A percentile compares a stretch with the other conserved stretches of the same genome.
Conservation (phyloP, 805 yeast genomes). For the Metschnikowia continentalis region DNA sequence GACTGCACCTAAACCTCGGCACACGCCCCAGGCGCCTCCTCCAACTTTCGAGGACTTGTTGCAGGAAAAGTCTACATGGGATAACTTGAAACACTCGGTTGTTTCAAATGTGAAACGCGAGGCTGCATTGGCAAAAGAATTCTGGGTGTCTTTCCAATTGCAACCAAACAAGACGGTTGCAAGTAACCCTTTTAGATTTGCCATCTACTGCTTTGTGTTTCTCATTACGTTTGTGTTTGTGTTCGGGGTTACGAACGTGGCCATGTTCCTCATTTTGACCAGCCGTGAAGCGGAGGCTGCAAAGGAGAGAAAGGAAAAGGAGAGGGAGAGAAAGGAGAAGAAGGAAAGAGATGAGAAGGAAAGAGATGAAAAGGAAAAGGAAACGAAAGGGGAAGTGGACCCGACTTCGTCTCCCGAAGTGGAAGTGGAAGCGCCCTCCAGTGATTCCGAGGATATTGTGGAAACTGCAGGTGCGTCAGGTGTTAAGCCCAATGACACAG, state of each 20-base stretch:
- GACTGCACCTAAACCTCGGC: conserved; percentile 38
- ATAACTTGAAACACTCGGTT: background rate
- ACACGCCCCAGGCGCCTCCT: conserved; percentile 45
- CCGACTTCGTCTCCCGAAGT: background rate
- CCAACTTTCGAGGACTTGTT: conserved; percentile 34
- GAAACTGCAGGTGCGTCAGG: conserved; percentile 9
- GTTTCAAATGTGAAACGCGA: conserved; percentile 14
- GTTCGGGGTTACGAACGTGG: conserved; percentile 41
- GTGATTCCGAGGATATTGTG: conserved; percentile 12
- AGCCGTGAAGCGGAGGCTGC: conserved; percentile 5
- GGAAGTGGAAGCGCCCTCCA: background rate
- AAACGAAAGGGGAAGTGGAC: background rate
- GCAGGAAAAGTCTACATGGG: conserved; percentile 13
- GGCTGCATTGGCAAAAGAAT: conserved; percentile 25
- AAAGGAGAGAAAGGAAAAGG: conserved; percentile 3
- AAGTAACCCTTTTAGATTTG: conserved; percentile 48
- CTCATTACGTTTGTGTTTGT: conserved; percentile 38
- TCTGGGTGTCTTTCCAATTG: conserved; percentile 34
- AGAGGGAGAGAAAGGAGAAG: background rate
- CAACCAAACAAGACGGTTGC: conserved; percentile 45
- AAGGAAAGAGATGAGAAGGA: background rate
- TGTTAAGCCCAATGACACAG: background rate
- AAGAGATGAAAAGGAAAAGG: no score
- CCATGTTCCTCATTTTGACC: conserved; percentile 21
- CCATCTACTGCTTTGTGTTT: conserved; percentile 42